Conservation (phyloP, 2,329 filamentous ascomycete species). For the Parasarocladium wereldwijsianum region DNA sequence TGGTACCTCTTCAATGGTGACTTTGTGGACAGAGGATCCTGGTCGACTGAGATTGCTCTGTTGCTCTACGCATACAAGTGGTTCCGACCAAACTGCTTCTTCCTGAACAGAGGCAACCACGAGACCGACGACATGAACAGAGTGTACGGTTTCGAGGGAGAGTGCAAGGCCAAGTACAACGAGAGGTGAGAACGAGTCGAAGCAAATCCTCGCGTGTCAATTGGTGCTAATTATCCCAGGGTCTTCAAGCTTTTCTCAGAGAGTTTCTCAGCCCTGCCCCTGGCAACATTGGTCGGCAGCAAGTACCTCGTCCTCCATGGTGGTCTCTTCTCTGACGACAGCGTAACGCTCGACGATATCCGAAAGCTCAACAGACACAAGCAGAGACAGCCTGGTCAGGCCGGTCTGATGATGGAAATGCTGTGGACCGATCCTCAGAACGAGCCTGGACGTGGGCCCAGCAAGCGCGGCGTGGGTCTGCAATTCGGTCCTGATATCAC, state of each 20-base stretch:
- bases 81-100: slow-evolving; percentile 76
- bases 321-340: slow-evolving; percentile 92
- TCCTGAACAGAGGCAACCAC: slow-evolving; percentile 95
- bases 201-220: neutral
- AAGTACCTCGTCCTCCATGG: slow-evolving; percentile 91
- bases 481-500: slow-evolving; percentile 96
- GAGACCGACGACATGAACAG: slow-evolving; percentile 99
- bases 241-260: slow-evolving; percentile 97
- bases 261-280: slow-evolving; percentile 83
- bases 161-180: slow-evolving; percentile 97
- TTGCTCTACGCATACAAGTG: slow-evolving; percentile 95
- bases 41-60: slow-evolving; percentile 94
- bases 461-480: slow-evolving; percentile 90
- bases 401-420: slow-evolving; percentile 99
- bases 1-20: slow-evolving; percentile 97
- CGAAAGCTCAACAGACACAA: slow-evolving; percentile 81
- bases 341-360: slow-evolving; percentile 81
- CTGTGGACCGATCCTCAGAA: slow-evolving; percentile 95
- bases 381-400: slow-evolving; percentile 84
- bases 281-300: slow-evolving; percentile 80
- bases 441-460: slow-evolving; percentile 72
- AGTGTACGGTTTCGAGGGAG: slow-evolving; percentile 95
- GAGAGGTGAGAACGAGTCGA: slow-evolving; percentile 37
- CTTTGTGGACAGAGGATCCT: slow-evolving; percentile 93
- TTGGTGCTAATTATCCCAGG: slow-evolving; percentile 20